phyloP scores from a whole-genome alignment of 371 early-diverging fungal species.

The Zancudomyces culisetae region DNA sequence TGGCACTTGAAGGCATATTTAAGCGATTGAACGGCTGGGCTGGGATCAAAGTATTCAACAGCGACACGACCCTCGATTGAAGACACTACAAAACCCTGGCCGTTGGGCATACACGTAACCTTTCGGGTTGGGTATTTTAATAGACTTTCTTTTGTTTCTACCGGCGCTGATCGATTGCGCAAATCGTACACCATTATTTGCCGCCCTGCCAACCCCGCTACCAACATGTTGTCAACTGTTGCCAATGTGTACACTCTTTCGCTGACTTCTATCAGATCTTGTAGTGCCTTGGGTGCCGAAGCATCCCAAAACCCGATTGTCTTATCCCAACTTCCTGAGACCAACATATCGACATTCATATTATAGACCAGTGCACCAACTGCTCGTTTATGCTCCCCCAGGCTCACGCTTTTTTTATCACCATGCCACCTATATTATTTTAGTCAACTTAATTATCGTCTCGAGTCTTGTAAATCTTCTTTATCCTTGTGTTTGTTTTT shows the following conservation, averaged over 20 bases:
- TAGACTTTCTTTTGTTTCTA: conserved; percentile 54
- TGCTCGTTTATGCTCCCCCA: conserved; percentile 38
- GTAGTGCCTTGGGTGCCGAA: conserved; percentile 7
- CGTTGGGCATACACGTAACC: conserved; percentile 63
- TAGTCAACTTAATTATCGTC: too few species aligned
- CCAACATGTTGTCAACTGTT: conserved; percentile 39
- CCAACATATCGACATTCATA: conserved; percentile 25
- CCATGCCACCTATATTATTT: background rate
- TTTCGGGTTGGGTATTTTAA: conserved; percentile 67
- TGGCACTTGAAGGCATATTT: conserved; percentile 95
- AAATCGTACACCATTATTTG: conserved; percentile 64
- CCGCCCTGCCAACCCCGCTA: conserved; percentile 64
- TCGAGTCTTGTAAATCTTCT: background rate
- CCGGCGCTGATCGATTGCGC: conserved; percentile 47
- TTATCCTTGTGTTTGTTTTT: background rate
- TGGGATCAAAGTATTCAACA: conserved; percentile 67
- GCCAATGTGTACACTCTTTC: conserved; percentile 72
- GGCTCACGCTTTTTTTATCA: background rate
- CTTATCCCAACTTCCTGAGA: conserved; percentile 84
- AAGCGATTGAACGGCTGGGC: conserved; percentile 22
- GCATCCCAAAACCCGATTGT: conserved; percentile 64
- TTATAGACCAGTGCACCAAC: conserved; percentile 42
- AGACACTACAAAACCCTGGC: conserved; percentile 60
- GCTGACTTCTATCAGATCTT: conserved; percentile 11
- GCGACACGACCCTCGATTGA: conserved; percentile 91